Evolutionary conservation across 2,329 filamentous ascomycete species (phyloP), one percentile per base, ranked within the genome.

Genomic region (Ceratocystis diversiconidia): DNA sequence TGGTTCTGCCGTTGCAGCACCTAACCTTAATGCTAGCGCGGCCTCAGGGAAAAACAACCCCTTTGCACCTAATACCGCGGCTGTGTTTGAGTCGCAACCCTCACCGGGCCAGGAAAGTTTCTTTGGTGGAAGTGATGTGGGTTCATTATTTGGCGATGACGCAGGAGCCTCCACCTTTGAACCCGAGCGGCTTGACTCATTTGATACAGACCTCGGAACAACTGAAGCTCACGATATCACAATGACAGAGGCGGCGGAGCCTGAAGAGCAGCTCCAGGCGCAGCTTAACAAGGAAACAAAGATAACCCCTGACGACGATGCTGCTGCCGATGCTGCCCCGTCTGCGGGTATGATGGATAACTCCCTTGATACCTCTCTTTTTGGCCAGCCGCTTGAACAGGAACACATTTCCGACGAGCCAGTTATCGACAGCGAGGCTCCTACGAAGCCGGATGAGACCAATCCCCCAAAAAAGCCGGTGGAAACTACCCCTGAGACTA

Each of bases 81-180:
- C 69, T 12, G 72, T 72, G 6, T 75, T 73, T 10, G 74, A 75
- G 50, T 77, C 76, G 32, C 78, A 82, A 85, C 85, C 70, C 79
- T 84, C 85, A 46, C 90, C 87, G 0, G 84, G 85, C 10, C 88
- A 92, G 68, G 82, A 85, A 69, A 95, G 90, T 61, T 78, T 96
- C 0, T 96, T 96, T 72, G 88, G 85, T 10, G 88, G 88, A 0
- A 90, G 90, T 70, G 84, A 85, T 22, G 85, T 82, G 0, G 90
- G 91, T 60, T 95, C 91, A 1, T 79, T 99, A 1, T 99, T 97
- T 73, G 94, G 92, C 1, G 91, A 95, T 70, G 87, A 77, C 8
- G 75, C 77, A 15, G 73, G 86, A 75, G 65, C 61, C 6, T 62
- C 46, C 28, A 55, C 61, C 5, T 72, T 80, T 74, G 69, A 79